Conservation (phyloP, 306 rosid genomes). For the Dryas alaskensis region DNA sequence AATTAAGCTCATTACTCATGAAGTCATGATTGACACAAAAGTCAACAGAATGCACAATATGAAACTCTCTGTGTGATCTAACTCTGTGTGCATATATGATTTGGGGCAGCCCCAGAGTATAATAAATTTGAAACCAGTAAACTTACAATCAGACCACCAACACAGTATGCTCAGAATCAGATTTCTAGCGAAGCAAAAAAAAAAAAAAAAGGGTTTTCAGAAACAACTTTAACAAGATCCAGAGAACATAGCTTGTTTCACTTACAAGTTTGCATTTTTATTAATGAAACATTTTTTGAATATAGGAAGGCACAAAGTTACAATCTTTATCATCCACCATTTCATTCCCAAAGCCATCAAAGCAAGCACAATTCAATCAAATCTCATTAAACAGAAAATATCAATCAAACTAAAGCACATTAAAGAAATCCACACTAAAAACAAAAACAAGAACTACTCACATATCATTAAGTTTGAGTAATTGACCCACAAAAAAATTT, state of each 20-base stretch:
- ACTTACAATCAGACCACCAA: not conserved
- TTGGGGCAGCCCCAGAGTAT: not conserved
- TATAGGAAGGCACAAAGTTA: not conserved
- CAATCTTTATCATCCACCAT: not conserved
- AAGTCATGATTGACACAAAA: not conserved
- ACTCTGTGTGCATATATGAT: not conserved
- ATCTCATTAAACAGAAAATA: not conserved
- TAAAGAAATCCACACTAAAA: not conserved
- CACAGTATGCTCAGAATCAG: not conserved
- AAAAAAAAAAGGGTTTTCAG: not conserved
- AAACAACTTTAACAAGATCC: conserved; percentile 4
- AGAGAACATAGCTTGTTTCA: conserved; percentile 15
- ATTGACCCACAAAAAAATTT: not conserved
- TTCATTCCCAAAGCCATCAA: conserved; percentile 15
- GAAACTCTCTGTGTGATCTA: not conserved
- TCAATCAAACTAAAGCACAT: not conserved
- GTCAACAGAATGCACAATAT: not conserved
- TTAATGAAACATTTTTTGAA: conserved; percentile 9
- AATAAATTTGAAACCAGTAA: not conserved
- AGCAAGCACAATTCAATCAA: conserved; percentile 2
- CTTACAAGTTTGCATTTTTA: conserved; percentile 6
- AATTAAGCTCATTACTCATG: not conserved
- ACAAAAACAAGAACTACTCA: not conserved
- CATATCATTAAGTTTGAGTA: not conserved
- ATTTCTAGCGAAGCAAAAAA: not conserved